Evolutionary conservation across 805 yeast genomes (phyloP).

Genomic region (Zygosaccharomyces pseudorouxii): DNA sequence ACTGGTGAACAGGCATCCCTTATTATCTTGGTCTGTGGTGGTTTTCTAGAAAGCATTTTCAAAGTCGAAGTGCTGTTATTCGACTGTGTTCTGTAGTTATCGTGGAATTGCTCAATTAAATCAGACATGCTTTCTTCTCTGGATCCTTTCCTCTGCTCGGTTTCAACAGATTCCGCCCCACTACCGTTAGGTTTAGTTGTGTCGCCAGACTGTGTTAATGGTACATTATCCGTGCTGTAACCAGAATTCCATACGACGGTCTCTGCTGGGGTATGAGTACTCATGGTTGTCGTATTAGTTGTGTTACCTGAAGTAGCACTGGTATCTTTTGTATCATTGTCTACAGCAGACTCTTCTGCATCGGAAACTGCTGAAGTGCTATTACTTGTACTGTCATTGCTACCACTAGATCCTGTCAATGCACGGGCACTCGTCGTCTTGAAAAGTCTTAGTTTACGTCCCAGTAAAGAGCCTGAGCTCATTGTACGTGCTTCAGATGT

Average conservation of each 20-base stretch:
- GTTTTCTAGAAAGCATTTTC: slow-evolving; percentile 24
- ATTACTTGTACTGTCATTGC: slow-evolving; percentile 8
- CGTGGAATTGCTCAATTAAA: slow-evolving; percentile 25
- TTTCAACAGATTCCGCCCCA: background rate
- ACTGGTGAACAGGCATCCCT: slow-evolving; percentile 28
- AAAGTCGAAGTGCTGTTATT: slow-evolving; percentile 25
- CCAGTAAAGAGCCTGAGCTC: slow-evolving; percentile 29
- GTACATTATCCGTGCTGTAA: background rate
- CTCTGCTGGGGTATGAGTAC: background rate
- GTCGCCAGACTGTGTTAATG: background rate
- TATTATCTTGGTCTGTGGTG: slow-evolving; percentile 26
- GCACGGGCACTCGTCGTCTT: slow-evolving; percentile 15
- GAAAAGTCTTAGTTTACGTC: slow-evolving; percentile 26
- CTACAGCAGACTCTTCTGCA: slow-evolving; percentile 3
- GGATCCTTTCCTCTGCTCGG: background rate
- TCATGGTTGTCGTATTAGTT: background rate
- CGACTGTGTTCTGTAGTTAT: slow-evolving; percentile 23
- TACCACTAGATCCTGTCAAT: slow-evolving; percentile 9
- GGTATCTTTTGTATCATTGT: slow-evolving; percentile 2
- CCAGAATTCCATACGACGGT: background rate
- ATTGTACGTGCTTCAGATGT: slow-evolving; percentile 14
- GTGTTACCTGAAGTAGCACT: background rate
- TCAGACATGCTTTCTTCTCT: slow-evolving; percentile 20
- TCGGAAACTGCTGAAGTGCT: background rate
- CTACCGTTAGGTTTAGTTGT: background rate